Conservation (phyloP, 768 basidiomycete species). For the Xerocomus spinulosus region DNA sequence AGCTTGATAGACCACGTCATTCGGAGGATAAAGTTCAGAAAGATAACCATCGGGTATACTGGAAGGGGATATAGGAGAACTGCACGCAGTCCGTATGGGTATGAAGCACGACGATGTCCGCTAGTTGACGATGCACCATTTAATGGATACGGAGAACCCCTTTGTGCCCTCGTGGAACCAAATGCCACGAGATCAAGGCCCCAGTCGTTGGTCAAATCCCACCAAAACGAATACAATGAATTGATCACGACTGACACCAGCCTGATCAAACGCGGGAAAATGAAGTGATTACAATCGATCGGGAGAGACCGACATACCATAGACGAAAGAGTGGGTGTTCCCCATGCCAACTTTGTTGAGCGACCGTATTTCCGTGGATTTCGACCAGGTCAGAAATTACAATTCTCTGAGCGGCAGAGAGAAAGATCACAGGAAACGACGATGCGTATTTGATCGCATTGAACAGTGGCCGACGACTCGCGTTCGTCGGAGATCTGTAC, state of each 20-base stretch:
- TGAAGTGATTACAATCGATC: neutral
- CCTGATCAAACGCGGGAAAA: constrained; percentile 42
- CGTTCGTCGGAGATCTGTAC: constrained; percentile 58
- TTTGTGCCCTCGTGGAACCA: constrained; percentile 23
- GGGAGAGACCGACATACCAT: constrained; percentile 50
- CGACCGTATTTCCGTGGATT: constrained; percentile 41
- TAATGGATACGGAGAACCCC: constrained; percentile 3
- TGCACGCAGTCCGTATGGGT: constrained; percentile 72
- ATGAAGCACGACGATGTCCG: constrained; percentile 17
- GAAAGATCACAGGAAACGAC: constrained; percentile 91
- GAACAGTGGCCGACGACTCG: constrained; percentile 67
- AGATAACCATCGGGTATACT: constrained; percentile 77
- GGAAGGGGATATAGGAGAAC: constrained; percentile 75
- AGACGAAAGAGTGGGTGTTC: constrained; percentile 77
- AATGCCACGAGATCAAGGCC: constrained; percentile 71
- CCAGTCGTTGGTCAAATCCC: constrained; percentile 99
- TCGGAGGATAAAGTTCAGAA: constrained; percentile 81
- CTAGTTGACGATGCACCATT: neutral
- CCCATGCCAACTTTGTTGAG: constrained; percentile 58
- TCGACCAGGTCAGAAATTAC: constrained; percentile 57
- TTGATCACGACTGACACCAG: constrained; percentile 80
- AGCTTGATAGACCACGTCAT: constrained; percentile 94
- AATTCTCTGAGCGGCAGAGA: constrained; percentile 85
- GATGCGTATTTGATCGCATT: constrained; percentile 97
- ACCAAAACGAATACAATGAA: constrained; percentile 96